Evolutionary conservation across 805 yeast species (phyloP), one percentile per base, ranked within the genome.

Genomic region (Cyberlindnera mississippiensis): DNA sequence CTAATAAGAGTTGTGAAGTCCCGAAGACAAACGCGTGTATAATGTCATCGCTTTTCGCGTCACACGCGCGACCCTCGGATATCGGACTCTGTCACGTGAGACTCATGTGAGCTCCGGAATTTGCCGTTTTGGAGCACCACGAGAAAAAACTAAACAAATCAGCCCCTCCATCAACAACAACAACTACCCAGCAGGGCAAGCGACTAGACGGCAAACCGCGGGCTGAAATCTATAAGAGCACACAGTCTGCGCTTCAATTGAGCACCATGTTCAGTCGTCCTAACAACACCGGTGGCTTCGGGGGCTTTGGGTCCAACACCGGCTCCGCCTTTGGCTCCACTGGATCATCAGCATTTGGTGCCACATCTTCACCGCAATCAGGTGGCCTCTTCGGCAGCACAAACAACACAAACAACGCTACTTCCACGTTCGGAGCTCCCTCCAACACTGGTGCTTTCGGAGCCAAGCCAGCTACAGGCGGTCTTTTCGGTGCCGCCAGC

Each of bases 381-480:
- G 61, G 64, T 28, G 52, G 57, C 37, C 14, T 72, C 26, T 73
- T 75, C 56, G 77, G 78, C 19, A 40, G 55, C 15, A 61, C 48
- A 48, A 53, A 56, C 35, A 52, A 42, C 27, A 20, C 24, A 9
- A 52, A 45, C 18, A 53, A 58, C 10, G 53, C 55, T 26, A 37
- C 56, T 34, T 57, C 61, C n/a, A 60, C 59, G 0, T 47, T 55
- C 28, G 57, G 57, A 8, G 29, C 29, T 17, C 51, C 61, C 13
- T 28, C 52, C 6, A 30, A 37, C 28, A 19, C 37, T 5, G 42
- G 43, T 35, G 49, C 52, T 1, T 42, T 50, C 42, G 60, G 60
- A 28, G 52, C 63, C 35, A 64, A 52, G 32, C 56, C 57, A 16
- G 54, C 57, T 3, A 18, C 39, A 2, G 44, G 52, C 13, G 49